A percentile compares a stretch with the other conserved stretches of the same genome.
phyloP scores from a whole-genome alignment of 352 stramenopile species.

The Pythium vanterpoolii region DNA sequence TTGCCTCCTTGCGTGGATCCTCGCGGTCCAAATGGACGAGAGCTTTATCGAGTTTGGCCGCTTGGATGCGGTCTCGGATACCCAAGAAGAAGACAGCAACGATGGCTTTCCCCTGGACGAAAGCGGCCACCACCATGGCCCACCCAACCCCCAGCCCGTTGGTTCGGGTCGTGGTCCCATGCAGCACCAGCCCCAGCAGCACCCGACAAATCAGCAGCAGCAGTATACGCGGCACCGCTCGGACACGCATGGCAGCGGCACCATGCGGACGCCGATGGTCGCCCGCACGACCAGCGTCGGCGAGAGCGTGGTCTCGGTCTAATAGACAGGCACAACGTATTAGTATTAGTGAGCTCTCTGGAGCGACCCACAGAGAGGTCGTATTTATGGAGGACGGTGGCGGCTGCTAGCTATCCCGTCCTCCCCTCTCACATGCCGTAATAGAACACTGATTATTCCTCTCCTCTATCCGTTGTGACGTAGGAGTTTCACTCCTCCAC shows the following conservation, averaged over 20 bases:
- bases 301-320: slow-evolving; percentile 17
- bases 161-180: not conserved
- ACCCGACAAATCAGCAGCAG: slow-evolving; percentile 8
- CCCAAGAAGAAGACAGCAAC: slow-evolving; percentile 32
- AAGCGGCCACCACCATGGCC: not conserved
- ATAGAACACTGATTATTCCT: not conserved
- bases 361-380: not conserved
- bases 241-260: slow-evolving; percentile 19
- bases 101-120: slow-evolving; percentile 25
- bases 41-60: slow-evolving; percentile 23
- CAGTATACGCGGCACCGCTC: slow-evolving; percentile 1
- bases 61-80: slow-evolving; percentile 27
- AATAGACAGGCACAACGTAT: slow-evolving; percentile 5
- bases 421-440: not conserved
- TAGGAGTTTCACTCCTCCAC: too few relatives aligned
- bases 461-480: not conserved
- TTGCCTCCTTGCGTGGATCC: slow-evolving; percentile 43
- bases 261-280: slow-evolving; percentile 9
- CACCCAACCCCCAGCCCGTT: not conserved
- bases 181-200: not conserved
- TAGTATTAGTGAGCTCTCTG: slow-evolving; percentile 5
- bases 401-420: too few relatives aligned
- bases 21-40: slow-evolving; percentile 51
- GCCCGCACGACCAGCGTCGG: slow-evolving; percentile 14
- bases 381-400: slow-evolving; percentile 15